These are phyloP conservation scores for Melaleuca alternifolia DNA, from an alignment of 345 rosid genomes.

Conservation along the genomic window DNA sequence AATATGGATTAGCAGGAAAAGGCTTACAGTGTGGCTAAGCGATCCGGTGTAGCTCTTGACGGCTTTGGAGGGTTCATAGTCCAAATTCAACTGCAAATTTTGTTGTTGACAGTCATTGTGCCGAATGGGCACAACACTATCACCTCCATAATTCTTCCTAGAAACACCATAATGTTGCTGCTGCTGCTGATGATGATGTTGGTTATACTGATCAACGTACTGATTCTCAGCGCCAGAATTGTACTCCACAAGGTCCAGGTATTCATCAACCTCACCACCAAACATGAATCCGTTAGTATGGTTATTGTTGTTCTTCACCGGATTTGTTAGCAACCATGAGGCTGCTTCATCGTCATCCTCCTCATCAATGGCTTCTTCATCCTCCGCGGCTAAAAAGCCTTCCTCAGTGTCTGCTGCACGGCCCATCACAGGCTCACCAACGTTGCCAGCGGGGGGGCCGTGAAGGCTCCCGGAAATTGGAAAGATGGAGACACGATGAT, in stretches of 20 bases:
- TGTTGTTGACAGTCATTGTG: constrained; percentile 27
- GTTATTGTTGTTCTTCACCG: constrained; percentile 22
- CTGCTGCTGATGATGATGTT: neutral
- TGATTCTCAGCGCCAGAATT: constrained; percentile 41
- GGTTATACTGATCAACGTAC: constrained; percentile 20
- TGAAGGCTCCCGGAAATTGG: constrained; percentile 37
- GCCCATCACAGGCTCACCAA: neutral
- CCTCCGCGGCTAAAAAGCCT: constrained; percentile 15
- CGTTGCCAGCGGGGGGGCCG: constrained; percentile 3
- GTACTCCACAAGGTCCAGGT: constrained; percentile 72
- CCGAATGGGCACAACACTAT: constrained; percentile 68
- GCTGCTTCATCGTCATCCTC: constrained; percentile 75
- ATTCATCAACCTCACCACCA: constrained; percentile 54
- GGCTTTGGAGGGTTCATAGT: constrained; percentile 34
- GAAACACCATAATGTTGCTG: constrained; percentile 19
- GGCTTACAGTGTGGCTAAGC: constrained; percentile 44
- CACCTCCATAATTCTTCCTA: constrained; percentile 43
- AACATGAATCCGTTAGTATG: constrained; percentile 48
- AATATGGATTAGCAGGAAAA: neutral
- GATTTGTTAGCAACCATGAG: constrained; percentile 66
- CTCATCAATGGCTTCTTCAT: constrained; percentile 18
- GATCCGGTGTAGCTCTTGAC: constrained; percentile 37
- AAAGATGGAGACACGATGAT: constrained; percentile 66
- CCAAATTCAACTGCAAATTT: constrained; percentile 36
- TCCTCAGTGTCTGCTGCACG: constrained; percentile 19